Conservation (phyloP, 2,329 filamentous ascomycete species). For the Trichoderma sp. region DNA sequence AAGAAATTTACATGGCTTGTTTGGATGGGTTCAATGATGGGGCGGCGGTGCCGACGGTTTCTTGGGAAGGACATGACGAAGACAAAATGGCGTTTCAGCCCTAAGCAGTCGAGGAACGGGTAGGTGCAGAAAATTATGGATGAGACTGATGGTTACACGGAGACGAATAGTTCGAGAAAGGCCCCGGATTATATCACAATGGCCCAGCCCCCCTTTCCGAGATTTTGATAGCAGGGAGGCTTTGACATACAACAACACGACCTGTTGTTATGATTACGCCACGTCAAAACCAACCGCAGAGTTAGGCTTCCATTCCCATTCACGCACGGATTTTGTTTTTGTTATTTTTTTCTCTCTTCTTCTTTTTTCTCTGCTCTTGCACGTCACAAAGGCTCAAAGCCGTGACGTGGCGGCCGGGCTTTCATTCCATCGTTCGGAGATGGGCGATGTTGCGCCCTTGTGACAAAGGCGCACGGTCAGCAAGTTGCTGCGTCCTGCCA, state of each 20-base stretch:
- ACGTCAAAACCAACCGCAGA: neutral
- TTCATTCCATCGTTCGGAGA: constrained; percentile 3
- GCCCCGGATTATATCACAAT: neutral
- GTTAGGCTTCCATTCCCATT: neutral
- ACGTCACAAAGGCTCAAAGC: neutral
- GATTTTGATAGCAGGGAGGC: neutral
- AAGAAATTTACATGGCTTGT: neutral
- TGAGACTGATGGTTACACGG: neutral
- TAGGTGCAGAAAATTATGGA: neutral
- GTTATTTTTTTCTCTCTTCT: neutral
- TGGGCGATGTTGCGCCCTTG: neutral
- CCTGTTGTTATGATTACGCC: neutral
- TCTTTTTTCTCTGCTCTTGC: neutral
- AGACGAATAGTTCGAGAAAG: neutral
- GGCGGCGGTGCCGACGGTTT: neutral
- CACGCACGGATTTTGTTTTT: neutral
- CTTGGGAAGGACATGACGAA: neutral
- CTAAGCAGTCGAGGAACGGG: neutral
- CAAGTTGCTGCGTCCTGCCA: neutral
- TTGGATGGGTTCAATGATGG: neutral
- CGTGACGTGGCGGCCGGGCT: neutral
- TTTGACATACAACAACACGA: neutral
- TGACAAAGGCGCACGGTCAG: constrained; percentile 2
- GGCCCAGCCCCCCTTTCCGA: neutral
- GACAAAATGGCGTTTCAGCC: neutral